Evolutionary conservation across 768 basidiomycete species (phyloP).

Genomic region (Macrocybe gigantea): DNA sequence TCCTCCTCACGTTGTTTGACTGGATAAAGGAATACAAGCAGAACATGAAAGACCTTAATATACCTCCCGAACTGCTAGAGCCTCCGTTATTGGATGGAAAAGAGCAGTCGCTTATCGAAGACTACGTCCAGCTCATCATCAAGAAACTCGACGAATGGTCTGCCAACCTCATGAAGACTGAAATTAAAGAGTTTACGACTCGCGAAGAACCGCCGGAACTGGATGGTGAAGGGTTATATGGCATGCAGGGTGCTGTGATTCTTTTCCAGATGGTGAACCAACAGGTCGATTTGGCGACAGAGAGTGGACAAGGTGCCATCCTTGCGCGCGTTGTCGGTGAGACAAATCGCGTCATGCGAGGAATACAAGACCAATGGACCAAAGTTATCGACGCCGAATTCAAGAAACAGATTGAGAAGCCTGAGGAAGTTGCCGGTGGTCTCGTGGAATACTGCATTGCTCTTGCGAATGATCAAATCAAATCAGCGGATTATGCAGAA

Average conservation of each 20-base stretch:
- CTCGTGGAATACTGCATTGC: conserved; percentile 96
- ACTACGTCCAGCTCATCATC: conserved; percentile 90
- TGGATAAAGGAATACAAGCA: conserved; percentile 96
- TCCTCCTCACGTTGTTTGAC: conserved; percentile 77
- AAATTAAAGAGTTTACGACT: conserved; percentile 76
- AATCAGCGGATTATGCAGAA: conserved; percentile 92
- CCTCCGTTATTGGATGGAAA: conserved; percentile 94
- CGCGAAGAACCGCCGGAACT: conserved; percentile 84
- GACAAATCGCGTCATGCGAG: conserved; percentile 82
- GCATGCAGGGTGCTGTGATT: conserved; percentile 88
- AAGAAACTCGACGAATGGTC: conserved; percentile 98
- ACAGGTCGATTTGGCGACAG: conserved; percentile 90
- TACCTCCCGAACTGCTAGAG: conserved; percentile 75
- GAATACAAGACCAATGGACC: conserved; percentile 84
- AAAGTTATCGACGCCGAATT: conserved; percentile 78
- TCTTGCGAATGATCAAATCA: conserved; percentile 96
- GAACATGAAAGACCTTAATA: conserved; percentile 90
- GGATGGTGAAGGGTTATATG: conserved; percentile 85
- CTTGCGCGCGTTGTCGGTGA: conserved; percentile 88
- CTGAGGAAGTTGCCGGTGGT: conserved; percentile 82
- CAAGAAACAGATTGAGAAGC: conserved; percentile 83
- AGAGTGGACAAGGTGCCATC: conserved; percentile 93
- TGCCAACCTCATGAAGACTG: conserved; percentile 86
- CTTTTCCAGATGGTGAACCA: conserved; percentile 99
- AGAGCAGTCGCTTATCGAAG: conserved; percentile 89